phyloP scores from a whole-genome alignment of 1,139 yeast genomes.

The Kodamaea sp. region DNA sequence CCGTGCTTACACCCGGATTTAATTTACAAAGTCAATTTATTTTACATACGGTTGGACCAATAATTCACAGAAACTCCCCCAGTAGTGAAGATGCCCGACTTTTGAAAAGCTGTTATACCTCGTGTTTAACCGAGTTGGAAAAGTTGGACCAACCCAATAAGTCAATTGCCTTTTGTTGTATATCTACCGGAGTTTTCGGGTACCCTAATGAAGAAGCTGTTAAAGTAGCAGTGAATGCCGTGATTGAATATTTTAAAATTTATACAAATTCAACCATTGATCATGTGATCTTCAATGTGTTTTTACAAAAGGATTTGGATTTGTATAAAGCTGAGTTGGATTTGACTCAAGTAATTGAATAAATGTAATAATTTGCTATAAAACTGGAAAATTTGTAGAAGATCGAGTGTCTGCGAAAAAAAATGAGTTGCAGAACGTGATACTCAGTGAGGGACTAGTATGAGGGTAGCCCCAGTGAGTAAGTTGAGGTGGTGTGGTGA shows the following conservation, averaged over 20 bases:
- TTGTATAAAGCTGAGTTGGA: neutral
- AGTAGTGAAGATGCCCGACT: neutral
- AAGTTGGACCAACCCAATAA: neutral
- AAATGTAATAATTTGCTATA: too few species aligned
- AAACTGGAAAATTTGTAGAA: too few species aligned
- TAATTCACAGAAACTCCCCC: neutral
- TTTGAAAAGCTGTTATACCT: slow-evolving; percentile 2
- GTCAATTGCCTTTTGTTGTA: slow-evolving; percentile 5
- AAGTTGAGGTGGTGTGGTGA: too few species aligned
- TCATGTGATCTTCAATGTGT: slow-evolving; percentile 5
- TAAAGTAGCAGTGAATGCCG: slow-evolving; percentile 1
- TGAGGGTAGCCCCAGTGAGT: too few species aligned
- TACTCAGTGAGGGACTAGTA: too few species aligned
- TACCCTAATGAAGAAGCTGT: slow-evolving; percentile 5
- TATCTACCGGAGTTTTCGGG: slow-evolving; percentile 5
- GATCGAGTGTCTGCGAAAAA: too few species aligned
- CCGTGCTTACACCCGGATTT: slow-evolving; percentile 4
- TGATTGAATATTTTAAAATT: slow-evolving; percentile 2
- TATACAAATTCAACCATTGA: slow-evolving; percentile 1
- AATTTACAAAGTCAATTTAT: slow-evolving; percentile 2
- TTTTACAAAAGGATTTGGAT: neutral
- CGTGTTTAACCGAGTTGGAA: slow-evolving; percentile 1
- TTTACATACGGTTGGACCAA: slow-evolving; percentile 6
- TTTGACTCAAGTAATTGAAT: too few species aligned
- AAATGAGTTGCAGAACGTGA: too few species aligned